These are phyloP conservation scores for Thelephora ganbajun DNA, from an alignment of 768 basidiomycete genomes.

Conservation along the genomic window DNA sequence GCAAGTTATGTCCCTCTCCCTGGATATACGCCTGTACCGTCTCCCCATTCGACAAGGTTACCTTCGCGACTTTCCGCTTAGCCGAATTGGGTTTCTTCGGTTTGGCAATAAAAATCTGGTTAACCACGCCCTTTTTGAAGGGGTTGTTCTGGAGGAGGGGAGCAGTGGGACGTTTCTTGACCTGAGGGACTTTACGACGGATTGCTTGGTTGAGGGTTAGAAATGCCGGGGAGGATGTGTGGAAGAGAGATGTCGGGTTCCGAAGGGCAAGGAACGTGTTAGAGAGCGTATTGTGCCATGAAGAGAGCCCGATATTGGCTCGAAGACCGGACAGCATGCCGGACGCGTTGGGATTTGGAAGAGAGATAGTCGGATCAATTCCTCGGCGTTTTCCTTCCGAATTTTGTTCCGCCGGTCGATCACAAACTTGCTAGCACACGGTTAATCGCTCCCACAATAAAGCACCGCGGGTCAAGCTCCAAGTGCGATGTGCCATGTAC, in stretches of 20 bases:
- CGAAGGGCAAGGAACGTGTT: not conserved
- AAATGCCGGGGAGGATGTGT: slow-evolving; percentile 39
- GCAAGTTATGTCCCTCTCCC: slow-evolving; percentile 95
- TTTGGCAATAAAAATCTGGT: slow-evolving; percentile 62
- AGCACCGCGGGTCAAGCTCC: too few relatives aligned
- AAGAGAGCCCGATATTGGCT: slow-evolving; percentile 1
- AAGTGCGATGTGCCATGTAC: too few relatives aligned
- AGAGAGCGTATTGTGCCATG: not conserved
- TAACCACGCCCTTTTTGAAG: slow-evolving; percentile 88
- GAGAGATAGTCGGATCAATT: not conserved
- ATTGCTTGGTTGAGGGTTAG: slow-evolving; percentile 84
- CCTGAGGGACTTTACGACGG: slow-evolving; percentile 45
- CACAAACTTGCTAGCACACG: too few relatives aligned
- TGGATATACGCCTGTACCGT: slow-evolving; percentile 88
- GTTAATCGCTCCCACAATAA: too few relatives aligned
- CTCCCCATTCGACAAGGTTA: slow-evolving; percentile 84
- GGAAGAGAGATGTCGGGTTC: slow-evolving; percentile 24
- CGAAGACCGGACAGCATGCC: slow-evolving; percentile 2
- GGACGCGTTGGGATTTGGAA: not conserved
- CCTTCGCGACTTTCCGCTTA: slow-evolving; percentile 90
- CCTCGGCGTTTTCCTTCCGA: too few relatives aligned
- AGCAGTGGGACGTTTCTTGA: slow-evolving; percentile 40
- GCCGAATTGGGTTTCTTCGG: slow-evolving; percentile 99
- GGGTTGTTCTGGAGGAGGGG: slow-evolving; percentile 71
- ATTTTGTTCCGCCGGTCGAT: too few relatives aligned